Evolutionary conservation across 176 grass and related monocot species (phyloP).

Genomic region (Carex pumila): DNA sequence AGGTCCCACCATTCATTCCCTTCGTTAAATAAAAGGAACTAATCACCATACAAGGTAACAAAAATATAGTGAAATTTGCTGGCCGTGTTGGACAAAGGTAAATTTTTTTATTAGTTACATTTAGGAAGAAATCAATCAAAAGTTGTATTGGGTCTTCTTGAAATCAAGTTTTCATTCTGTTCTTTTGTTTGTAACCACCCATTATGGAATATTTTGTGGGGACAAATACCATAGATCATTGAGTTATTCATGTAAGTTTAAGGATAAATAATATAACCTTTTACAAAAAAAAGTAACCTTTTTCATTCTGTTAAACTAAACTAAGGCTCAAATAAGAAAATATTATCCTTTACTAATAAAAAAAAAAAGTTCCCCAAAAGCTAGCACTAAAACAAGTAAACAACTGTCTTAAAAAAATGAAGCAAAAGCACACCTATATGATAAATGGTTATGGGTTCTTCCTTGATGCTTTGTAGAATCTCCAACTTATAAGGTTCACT

Average conservation of each 20-base stretch:
- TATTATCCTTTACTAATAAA: background rate
- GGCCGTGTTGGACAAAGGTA: background rate
- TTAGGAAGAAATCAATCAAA: background rate
- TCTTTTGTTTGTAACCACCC: no score
- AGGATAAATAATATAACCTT: background rate
- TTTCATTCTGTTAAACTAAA: background rate
- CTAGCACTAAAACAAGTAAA: background rate
- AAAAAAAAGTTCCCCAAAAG: background rate
- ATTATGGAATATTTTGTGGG: background rate
- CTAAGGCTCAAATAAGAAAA: background rate
- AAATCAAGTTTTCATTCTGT: background rate
- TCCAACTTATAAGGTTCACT: constrained; percentile 89
- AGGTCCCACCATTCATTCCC: constrained; percentile 99
- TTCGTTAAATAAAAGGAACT: constrained; percentile 17
- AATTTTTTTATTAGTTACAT: background rate
- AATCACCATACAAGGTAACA: background rate
- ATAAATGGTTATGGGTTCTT: constrained; percentile 94
- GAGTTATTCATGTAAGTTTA: background rate
- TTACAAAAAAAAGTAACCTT: background rate
- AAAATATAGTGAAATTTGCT: background rate
- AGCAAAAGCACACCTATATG: constrained; percentile 60
- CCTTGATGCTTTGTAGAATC: constrained; percentile 84
- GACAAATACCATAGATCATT: background rate
- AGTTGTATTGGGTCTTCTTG: background rate
- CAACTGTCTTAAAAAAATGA: background rate